phyloP scores from a whole-genome alignment of 345 rosid species.

The Eucalyptus tenuipes region DNA sequence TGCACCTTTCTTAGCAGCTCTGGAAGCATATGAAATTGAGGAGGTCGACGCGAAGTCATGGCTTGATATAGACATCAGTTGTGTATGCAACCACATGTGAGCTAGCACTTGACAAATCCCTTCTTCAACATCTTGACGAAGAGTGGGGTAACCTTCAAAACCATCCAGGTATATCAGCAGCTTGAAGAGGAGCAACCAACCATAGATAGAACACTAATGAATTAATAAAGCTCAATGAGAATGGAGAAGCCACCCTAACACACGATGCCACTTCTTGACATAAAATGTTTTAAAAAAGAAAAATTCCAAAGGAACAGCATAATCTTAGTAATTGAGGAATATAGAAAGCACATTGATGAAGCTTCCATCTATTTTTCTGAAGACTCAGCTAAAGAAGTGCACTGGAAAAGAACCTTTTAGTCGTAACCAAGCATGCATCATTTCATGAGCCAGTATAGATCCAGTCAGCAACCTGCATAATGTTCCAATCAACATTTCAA shows the following conservation, averaged over 20 bases:
- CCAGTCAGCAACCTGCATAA: constrained; percentile 71
- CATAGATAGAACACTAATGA: neutral
- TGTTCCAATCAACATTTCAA: neutral
- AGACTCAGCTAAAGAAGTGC: neutral
- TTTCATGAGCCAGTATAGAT: constrained; percentile 84
- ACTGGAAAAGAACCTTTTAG: constrained; percentile 44
- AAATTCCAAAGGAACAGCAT: neutral
- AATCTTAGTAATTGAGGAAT: neutral
- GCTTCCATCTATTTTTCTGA: neutral
- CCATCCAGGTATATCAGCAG: neutral
- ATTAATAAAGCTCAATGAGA: neutral
- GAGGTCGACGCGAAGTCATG: constrained; percentile 27
- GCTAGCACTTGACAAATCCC: constrained; percentile 97
- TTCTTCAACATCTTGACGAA: constrained; percentile 82
- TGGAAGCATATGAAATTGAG: constrained; percentile 11
- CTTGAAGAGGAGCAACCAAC: neutral
- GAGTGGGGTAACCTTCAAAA: constrained; percentile 56
- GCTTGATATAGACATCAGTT: constrained; percentile 35
- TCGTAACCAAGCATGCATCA: constrained; percentile 99
- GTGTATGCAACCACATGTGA: constrained; percentile 70
- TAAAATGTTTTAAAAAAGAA: neutral
- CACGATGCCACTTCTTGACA: neutral
- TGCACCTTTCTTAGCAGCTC: constrained; percentile 26
- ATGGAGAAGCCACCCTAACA: neutral
- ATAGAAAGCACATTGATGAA: neutral